These are phyloP conservation scores for Pelargonium citronellum DNA, from an alignment of 441 rosid genomes.

Conservation along the genomic window DNA sequence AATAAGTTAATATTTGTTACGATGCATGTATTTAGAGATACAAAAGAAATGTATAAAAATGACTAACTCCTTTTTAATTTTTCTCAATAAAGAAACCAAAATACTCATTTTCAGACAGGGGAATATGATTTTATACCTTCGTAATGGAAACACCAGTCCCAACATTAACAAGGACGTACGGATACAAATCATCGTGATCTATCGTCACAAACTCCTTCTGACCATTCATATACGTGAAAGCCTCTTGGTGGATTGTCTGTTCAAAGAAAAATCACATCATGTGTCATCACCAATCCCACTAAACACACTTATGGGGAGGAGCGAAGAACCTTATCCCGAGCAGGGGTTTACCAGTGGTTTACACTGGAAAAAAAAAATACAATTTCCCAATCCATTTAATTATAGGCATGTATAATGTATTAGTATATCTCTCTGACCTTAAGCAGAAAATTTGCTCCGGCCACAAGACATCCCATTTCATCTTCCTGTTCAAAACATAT, in stretches of 20 bases:
- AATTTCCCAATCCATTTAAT: no score
- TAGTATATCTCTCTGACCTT: conserved; percentile 42
- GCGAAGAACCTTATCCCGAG: no score
- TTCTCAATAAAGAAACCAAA: no score
- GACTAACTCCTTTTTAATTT: no score
- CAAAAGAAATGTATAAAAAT: conserved; percentile 3
- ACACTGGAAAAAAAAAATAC: no score
- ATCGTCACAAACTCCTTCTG: conserved; percentile 90
- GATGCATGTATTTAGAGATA: conserved; percentile 6
- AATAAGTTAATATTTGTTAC: conserved; percentile 8
- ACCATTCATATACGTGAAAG: conserved; percentile 40
- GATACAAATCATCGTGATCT: conserved; percentile 72
- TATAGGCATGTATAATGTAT: no score
- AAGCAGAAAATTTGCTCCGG: conserved; percentile 94
- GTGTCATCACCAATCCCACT: neutral
- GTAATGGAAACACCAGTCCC: conserved; percentile 98
- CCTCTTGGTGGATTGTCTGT: conserved; percentile 79
- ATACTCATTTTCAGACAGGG: no score
- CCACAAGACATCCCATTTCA: conserved; percentile 96
- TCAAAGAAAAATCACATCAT: conserved; percentile 12
- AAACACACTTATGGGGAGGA: no score
- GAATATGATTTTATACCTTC: conserved; percentile 44
- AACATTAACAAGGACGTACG: conserved; percentile 91
- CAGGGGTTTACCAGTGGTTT: no score
- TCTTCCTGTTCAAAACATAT: conserved; percentile 94